Conservation (phyloP, 2,329 filamentous ascomycete genomes). For the Clonostachys solani region DNA sequence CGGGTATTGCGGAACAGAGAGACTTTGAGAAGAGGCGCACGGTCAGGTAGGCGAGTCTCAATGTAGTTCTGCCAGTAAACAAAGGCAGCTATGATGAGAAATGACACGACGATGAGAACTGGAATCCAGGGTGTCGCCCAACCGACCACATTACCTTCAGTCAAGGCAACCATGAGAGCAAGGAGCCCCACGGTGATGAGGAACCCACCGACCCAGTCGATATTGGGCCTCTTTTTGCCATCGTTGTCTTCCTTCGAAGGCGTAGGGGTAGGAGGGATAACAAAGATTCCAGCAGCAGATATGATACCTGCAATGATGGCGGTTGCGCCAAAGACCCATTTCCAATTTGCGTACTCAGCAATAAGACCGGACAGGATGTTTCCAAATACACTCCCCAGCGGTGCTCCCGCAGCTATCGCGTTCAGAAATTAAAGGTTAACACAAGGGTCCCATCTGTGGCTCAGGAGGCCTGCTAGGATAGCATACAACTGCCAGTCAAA, state of each 20-base stretch:
- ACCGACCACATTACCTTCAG: slow-evolving; percentile 65
- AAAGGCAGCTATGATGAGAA: slow-evolving; percentile 52
- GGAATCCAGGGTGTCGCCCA: slow-evolving; percentile 63
- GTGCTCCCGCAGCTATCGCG: slow-evolving; percentile 52
- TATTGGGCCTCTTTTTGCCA: slow-evolving; percentile 16
- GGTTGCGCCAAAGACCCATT: slow-evolving; percentile 63
- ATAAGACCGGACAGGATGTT: slow-evolving; percentile 63
- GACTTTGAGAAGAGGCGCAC: slow-evolving; percentile 61
- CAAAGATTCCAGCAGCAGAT: slow-evolving; percentile 49
- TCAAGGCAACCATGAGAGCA: slow-evolving; percentile 61
- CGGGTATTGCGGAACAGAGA: slow-evolving; percentile 55
- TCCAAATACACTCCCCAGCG: slow-evolving; percentile 60
- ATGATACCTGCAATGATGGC: slow-evolving; percentile 55
- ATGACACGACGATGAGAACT: slow-evolving; percentile 50
- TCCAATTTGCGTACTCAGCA: slow-evolving; percentile 58
- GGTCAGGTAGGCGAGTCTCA: slow-evolving; percentile 16
- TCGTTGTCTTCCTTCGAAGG: neutral
- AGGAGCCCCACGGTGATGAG: slow-evolving; percentile 60
- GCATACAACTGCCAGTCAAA: neutral
- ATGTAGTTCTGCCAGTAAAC: slow-evolving; percentile 53
- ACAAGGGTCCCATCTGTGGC: neutral
- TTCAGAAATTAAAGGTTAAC: neutral
- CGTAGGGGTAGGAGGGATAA: slow-evolving; percentile 50
- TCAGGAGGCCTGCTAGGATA: neutral
- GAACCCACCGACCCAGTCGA: slow-evolving; percentile 65